These are phyloP conservation scores for Fusarium brevicatenulatum DNA, from an alignment of 2,329 filamentous ascomycete species.

Conservation along the genomic window DNA sequence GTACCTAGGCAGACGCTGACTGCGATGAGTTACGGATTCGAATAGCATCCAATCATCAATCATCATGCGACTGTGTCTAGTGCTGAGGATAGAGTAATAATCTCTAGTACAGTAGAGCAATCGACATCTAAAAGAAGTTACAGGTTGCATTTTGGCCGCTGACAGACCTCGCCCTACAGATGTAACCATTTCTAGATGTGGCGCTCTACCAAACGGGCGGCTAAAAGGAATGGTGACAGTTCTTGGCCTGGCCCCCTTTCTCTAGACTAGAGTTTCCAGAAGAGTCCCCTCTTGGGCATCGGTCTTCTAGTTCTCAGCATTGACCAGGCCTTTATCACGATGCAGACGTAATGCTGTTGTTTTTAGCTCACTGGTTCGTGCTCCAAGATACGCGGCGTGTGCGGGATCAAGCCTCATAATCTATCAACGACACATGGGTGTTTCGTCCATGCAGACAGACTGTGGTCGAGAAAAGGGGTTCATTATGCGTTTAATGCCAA, in stretches of 20 bases:
- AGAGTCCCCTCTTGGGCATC: conserved; percentile 7
- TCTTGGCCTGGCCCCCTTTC: conserved; percentile 6
- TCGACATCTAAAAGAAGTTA: background rate
- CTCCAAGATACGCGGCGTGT: conserved; percentile 27
- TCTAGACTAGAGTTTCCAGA: conserved; percentile 25
- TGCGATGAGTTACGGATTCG: background rate
- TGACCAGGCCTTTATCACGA: conserved; percentile 26
- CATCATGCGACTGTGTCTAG: background rate
- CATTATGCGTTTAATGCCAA: conserved; percentile 20
- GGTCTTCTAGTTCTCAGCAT: conserved; percentile 20
- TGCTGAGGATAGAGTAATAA: background rate
- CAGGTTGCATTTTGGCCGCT: background rate
- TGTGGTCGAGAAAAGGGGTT: conserved; percentile 35
- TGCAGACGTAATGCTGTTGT: conserved; percentile 34
- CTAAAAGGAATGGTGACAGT: conserved; percentile 1
- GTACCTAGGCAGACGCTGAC: background rate
- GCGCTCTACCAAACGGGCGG: conserved; percentile 9
- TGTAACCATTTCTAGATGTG: conserved; percentile 21
- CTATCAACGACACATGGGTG: conserved; percentile 25
- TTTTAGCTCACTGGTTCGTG: conserved; percentile 27
- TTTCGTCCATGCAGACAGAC: conserved; percentile 16
- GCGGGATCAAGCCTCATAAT: conserved; percentile 29
- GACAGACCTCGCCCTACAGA: background rate
- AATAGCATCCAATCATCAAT: background rate
- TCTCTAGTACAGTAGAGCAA: background rate